A percentile compares a stretch with the other conserved stretches of the same genome.
Conservation (phyloP, 768 basidiomycete species). For the Mycena leptocephala region DNA sequence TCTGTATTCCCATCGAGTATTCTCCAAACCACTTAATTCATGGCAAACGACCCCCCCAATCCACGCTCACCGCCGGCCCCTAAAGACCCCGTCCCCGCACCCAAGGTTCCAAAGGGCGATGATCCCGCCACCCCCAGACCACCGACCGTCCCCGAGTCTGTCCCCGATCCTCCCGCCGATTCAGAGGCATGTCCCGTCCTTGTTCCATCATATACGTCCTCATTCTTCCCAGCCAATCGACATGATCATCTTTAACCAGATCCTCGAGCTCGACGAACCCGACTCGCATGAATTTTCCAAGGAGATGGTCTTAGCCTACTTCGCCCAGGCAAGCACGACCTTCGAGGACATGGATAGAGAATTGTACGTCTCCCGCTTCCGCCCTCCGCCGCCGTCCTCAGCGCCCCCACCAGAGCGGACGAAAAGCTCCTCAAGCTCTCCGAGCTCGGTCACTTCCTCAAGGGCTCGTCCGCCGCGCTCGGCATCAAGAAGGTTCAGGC, state of each 20-base stretch:
- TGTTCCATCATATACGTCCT: neutral
- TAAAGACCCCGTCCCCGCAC: neutral
- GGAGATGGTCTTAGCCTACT: slow-evolving; percentile 86
- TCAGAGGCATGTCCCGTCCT: neutral
- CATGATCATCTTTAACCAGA: slow-evolving; percentile 87
- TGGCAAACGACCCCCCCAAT: neutral
- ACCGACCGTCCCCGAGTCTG: neutral
- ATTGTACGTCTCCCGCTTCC: slow-evolving; percentile 70
- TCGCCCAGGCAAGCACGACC: slow-evolving; percentile 83
- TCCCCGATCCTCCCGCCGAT: neutral
- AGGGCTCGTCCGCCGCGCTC: slow-evolving; percentile 96
- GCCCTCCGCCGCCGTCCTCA: slow-evolving; percentile 17
- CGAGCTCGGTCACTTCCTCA: slow-evolving; percentile 92
- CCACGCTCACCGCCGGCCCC: neutral
- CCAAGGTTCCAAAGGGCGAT: neutral
- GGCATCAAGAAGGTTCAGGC: slow-evolving; percentile 87
- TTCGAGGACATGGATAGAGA: slow-evolving; percentile 85
- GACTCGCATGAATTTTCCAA: slow-evolving; percentile 81
- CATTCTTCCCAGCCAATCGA: slow-evolving; percentile 62
- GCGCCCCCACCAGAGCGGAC: slow-evolving; percentile 57
- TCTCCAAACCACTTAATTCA: neutral
- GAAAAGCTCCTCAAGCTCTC: slow-evolving; percentile 81
- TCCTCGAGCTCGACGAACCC: slow-evolving; percentile 95
- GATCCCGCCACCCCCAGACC: neutral
- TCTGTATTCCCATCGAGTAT: neutral